A percentile compares a stretch with the other conserved stretches of the same genome.
Conservation (phyloP, 1,284 basidiomycete genomes). For the Leccinum pallidistipes region DNA sequence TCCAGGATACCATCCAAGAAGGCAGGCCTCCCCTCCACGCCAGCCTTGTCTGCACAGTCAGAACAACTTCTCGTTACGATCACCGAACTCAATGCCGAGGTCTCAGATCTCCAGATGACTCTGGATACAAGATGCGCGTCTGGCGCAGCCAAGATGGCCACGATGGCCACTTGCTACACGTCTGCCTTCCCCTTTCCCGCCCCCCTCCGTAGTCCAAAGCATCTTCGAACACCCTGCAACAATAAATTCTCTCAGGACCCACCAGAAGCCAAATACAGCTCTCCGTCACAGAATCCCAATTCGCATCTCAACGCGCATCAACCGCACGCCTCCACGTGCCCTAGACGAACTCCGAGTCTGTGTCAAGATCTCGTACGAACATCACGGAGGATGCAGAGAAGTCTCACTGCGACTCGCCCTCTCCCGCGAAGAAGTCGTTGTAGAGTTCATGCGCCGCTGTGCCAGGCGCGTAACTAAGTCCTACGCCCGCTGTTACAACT, state of each 20-base stretch:
- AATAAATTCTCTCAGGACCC: constrained; percentile 59
- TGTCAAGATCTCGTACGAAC: constrained; percentile 65
- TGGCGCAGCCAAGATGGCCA: constrained; percentile 78
- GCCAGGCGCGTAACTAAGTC: too few relatives aligned
- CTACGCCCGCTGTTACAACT: too few relatives aligned
- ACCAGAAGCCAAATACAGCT: constrained; percentile 42
- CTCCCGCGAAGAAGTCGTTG: too few relatives aligned
- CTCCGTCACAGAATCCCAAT: constrained; percentile 44
- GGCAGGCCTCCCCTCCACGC: constrained; percentile 49
- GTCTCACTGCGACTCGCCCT: too few relatives aligned
- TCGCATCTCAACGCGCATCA: constrained; percentile 45
- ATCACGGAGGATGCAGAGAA: too few relatives aligned
- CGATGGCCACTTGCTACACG: constrained; percentile 91
- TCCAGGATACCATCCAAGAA: constrained; percentile 42
- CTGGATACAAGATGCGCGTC: constrained; percentile 49
- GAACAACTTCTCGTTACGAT: constrained; percentile 50
- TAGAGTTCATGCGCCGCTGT: too few relatives aligned
- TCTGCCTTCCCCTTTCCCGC: constrained; percentile 35
- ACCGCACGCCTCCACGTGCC: constrained; percentile 53
- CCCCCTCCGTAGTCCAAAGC: constrained; percentile 63
- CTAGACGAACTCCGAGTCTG: constrained; percentile 64
- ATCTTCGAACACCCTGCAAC: constrained; percentile 69
- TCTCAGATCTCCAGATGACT: constrained; percentile 43
- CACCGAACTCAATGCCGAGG: constrained; percentile 43
- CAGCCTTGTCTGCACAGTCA: constrained; percentile 52